Conservation (phyloP, 2,329 filamentous ascomycete species). For the Akanthomyces muscarius region DNA sequence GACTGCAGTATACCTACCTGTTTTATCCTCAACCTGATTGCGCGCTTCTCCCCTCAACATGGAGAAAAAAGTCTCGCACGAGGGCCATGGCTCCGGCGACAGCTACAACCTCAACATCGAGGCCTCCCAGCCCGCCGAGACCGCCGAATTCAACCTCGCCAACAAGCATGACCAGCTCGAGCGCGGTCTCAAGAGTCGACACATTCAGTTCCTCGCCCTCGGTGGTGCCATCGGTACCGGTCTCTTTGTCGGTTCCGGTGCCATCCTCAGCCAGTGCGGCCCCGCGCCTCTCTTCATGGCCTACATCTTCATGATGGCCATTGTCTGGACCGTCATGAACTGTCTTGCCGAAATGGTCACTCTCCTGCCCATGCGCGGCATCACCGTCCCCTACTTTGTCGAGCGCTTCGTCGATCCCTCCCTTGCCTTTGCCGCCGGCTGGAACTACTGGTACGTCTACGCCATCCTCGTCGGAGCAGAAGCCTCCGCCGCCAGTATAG, state of each 20-base stretch:
- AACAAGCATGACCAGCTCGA: slow-evolving; percentile 43
- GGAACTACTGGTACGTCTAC: slow-evolving; percentile 62
- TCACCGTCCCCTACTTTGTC: slow-evolving; percentile 54
- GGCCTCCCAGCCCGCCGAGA: slow-evolving; percentile 22
- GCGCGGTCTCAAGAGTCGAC: slow-evolving; percentile 55
- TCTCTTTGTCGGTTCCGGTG: slow-evolving; percentile 59
- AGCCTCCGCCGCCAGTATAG: slow-evolving; percentile 52
- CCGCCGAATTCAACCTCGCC: slow-evolving; percentile 34
- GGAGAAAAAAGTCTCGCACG: slow-evolving; percentile 21
- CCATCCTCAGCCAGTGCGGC: slow-evolving; percentile 51
- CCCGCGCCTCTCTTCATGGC: slow-evolving; percentile 67
- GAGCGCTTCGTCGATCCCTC: slow-evolving; percentile 52
- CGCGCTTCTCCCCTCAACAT: slow-evolving; percentile 12
- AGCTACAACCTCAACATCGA: slow-evolving; percentile 28
- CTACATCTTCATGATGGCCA: slow-evolving; percentile 54
- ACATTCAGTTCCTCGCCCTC: slow-evolving; percentile 58
- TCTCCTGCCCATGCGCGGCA: slow-evolving; percentile 52
- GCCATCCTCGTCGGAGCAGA: slow-evolving; percentile 56
- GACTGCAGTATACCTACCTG: not conserved
- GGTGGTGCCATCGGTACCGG: slow-evolving; percentile 60
- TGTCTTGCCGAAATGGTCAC: slow-evolving; percentile 52
- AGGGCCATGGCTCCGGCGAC: slow-evolving; percentile 18
- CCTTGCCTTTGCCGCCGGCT: slow-evolving; percentile 53
- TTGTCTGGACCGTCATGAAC: slow-evolving; percentile 55
- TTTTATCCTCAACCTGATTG: not conserved